phyloP scores from a whole-genome alignment of 176 grass and related monocot species.

The Paspalum notatum region DNA sequence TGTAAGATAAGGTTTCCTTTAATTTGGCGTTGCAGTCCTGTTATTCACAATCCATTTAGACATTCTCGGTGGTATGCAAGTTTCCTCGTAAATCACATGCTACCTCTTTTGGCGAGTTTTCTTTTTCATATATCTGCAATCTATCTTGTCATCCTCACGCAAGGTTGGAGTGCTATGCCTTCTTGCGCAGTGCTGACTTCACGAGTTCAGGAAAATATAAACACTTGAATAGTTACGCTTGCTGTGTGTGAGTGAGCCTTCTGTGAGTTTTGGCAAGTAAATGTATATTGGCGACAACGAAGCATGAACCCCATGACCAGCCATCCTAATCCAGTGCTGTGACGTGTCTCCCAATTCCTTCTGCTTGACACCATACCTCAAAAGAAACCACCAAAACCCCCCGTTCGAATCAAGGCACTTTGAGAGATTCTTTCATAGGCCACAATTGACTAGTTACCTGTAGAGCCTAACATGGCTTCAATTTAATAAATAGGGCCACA shows the following conservation, averaged over 20 bases:
- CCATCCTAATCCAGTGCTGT: slow-evolving; percentile 8
- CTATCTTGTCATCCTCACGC: neutral
- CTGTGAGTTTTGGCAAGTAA: neutral
- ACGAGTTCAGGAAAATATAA: slow-evolving; percentile 1
- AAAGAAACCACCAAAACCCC: slow-evolving; percentile 41
- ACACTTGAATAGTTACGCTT: neutral
- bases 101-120: neutral
- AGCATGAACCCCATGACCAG: slow-evolving; percentile 9
- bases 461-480: slow-evolving; percentile 46
- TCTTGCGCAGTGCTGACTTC: neutral
- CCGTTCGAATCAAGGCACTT: slow-evolving; percentile 28
- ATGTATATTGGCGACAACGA: neutral
- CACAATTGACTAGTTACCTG: slow-evolving; percentile 41
- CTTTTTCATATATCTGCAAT: neutral
- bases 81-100: neutral
- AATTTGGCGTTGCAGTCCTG: neutral
- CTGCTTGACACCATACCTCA: slow-evolving; percentile 33
- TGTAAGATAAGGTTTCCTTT: neutral
- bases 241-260: neutral
- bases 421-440: slow-evolving; percentile 49
- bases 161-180: neutral
- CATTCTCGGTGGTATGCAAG: neutral
- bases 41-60: neutral
- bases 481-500: slow-evolving; percentile 36
- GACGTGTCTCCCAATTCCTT: slow-evolving; percentile 30